Percentiles rank a stretch among this genome's conserved stretches.
phyloP scores from a whole-genome alignment of 2,329 filamentous ascomycete genomes.

The Fusarium concolor region DNA sequence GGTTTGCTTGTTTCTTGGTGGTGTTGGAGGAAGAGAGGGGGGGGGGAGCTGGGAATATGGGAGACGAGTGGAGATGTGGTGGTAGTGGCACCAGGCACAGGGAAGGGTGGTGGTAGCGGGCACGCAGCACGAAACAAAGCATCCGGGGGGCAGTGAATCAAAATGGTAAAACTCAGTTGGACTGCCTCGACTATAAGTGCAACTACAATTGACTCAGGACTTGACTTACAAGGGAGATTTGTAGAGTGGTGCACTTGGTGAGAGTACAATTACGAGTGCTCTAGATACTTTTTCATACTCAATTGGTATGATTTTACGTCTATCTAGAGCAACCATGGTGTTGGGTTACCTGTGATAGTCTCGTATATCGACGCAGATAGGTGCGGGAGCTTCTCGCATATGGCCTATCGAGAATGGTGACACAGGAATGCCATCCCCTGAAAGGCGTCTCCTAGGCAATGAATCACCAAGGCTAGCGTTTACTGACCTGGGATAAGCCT shows the following conservation, averaged over 20 bases:
- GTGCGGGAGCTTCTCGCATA: constrained; percentile 11
- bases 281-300: too few relatives aligned
- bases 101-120: not conserved
- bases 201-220: not conserved
- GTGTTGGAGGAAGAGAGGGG: not conserved
- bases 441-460: not conserved
- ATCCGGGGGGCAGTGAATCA: constrained; percentile 2
- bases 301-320: not conserved
- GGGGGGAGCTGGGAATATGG: constrained; percentile 1
- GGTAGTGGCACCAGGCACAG: not conserved
- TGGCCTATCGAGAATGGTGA: not conserved
- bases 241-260: not conserved
- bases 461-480: not conserved
- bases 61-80: constrained; percentile 1
- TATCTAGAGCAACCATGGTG: not conserved
- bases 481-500: not conserved
- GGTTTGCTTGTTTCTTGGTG: constrained; percentile 1
- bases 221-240: not conserved
- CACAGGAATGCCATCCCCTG: not conserved
- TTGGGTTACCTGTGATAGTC: not conserved
- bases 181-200: not conserved
- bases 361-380: not conserved
- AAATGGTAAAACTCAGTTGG: not conserved
- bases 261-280: not conserved
- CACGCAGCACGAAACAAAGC: constrained; percentile 1